Evolutionary conservation across 805 yeast species (phyloP).

Genomic region (Myxozyma sirexii): DNA sequence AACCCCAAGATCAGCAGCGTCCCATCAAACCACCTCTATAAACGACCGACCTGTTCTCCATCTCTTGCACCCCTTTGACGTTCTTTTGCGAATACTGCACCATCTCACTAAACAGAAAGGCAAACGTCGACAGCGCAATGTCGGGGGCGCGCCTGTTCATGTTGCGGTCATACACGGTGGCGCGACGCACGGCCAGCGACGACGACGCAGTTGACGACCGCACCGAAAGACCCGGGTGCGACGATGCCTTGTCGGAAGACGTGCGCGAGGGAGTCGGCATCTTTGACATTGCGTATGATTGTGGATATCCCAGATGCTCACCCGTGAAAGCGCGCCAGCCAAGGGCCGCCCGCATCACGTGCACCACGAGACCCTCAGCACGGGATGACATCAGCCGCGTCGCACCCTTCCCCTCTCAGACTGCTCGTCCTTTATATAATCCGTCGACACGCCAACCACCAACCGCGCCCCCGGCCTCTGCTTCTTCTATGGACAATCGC

Average conservation of each 20-base stretch:
- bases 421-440: too few relatives aligned
- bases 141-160: constrained; percentile 66
- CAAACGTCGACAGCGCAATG: constrained; percentile 65
- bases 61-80: constrained; percentile 68
- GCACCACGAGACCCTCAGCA: too few relatives aligned
- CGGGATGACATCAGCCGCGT: too few relatives aligned
- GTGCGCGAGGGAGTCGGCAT: constrained; percentile 4
- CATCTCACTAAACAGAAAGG: constrained; percentile 70
- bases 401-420: too few relatives aligned
- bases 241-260: constrained; percentile 8
- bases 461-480: neutral
- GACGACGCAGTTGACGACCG: neutral
- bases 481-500: constrained; percentile 3
- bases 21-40: too few relatives aligned
- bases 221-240: neutral
- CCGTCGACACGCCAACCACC: too few relatives aligned
- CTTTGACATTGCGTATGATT: neutral
- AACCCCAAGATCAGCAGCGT: too few relatives aligned
- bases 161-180: constrained; percentile 66
- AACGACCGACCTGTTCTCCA: constrained; percentile 47
- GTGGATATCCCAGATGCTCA: neutral
- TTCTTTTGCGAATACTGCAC: constrained; percentile 65
- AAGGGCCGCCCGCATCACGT: too few relatives aligned
- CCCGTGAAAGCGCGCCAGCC: too few relatives aligned
- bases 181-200: neutral